A percentile compares a stretch with the other conserved stretches of the same genome.
phyloP scores from a whole-genome alignment of 768 basidiomycete species.

The Suillus paluster region DNA sequence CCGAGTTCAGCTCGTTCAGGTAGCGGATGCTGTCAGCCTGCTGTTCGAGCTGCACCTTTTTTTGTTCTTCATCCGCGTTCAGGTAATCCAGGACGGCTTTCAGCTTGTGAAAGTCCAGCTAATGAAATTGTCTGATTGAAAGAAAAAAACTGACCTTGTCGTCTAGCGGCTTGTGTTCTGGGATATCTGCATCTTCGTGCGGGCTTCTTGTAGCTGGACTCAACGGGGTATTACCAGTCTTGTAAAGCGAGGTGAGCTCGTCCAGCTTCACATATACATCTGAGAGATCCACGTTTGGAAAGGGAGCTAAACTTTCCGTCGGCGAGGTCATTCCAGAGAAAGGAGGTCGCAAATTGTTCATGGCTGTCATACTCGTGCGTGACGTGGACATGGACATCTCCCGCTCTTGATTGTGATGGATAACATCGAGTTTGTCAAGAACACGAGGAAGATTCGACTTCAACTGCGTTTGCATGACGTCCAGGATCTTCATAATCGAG shows the following conservation, averaged over 20 bases:
- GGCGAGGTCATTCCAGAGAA: background rate
- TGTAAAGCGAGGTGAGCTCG: slow-evolving; percentile 34
- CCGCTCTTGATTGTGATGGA: slow-evolving; percentile 23
- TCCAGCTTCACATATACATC: slow-evolving; percentile 45
- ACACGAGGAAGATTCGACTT: slow-evolving; percentile 42
- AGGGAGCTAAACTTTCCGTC: background rate
- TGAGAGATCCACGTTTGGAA: slow-evolving; percentile 22
- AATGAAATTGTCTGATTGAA: background rate
- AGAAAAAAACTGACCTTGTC: slow-evolving; percentile 24
- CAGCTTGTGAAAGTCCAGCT: slow-evolving; percentile 31
- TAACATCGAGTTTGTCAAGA: slow-evolving; percentile 35
- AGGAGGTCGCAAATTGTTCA: slow-evolving; percentile 23
- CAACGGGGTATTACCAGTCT: background rate
- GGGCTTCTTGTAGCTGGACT: slow-evolving; percentile 5
- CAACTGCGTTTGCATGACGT: slow-evolving; percentile 45
- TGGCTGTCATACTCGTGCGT: background rate
- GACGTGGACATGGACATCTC: background rate
- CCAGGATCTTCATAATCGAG: slow-evolving; percentile 38
- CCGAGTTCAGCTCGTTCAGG: slow-evolving; percentile 76
- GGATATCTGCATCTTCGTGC: slow-evolving; percentile 8
- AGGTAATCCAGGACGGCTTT: slow-evolving; percentile 53
- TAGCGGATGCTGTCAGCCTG: slow-evolving; percentile 79
- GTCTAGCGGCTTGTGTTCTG: slow-evolving; percentile 9
- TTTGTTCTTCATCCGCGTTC: slow-evolving; percentile 51
- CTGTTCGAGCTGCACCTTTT: slow-evolving; percentile 56